A percentile compares a stretch with the other conserved stretches of the same genome.
Conservation (phyloP, 2,329 filamentous ascomycete genomes). For the Colletotrichum eremochloae region DNA sequence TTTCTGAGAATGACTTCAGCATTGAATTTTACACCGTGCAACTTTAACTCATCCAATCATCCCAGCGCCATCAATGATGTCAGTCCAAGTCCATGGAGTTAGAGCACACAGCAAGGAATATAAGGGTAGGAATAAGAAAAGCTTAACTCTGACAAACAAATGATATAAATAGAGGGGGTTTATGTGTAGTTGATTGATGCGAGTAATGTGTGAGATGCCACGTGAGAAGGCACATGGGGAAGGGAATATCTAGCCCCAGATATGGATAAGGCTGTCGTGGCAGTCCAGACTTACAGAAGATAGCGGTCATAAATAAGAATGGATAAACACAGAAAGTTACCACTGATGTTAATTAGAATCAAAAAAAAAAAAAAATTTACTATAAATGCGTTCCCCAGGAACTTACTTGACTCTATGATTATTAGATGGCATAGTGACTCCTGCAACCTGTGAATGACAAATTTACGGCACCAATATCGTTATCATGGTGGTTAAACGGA, state of each 20-base stretch:
- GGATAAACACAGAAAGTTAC: neutral
- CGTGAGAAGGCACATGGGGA: no score
- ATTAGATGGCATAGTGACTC: neutral
- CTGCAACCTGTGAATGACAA: neutral
- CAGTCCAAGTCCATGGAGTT: neutral
- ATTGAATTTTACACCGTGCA: neutral
- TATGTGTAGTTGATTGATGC: no score
- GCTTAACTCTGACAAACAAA: no score
- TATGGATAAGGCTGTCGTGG: neutral
- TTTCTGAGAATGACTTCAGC: rapidly evolving
- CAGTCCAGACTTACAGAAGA: neutral
- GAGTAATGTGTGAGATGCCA: no score
- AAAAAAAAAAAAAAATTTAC: no score
- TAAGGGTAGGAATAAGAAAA: no score
- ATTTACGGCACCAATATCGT: neutral
- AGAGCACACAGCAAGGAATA: no score
- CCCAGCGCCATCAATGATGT: neutral
- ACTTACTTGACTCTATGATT: neutral
- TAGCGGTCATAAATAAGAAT: neutral
- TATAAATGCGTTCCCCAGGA: neutral
- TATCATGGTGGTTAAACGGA: neutral
- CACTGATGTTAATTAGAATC: neutral
- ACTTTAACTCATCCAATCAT: no score
- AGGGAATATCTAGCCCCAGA: no score
- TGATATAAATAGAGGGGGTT: no score